phyloP scores from a whole-genome alignment of 2,329 filamentous ascomycete genomes.

The Fusarium marasasianum region DNA sequence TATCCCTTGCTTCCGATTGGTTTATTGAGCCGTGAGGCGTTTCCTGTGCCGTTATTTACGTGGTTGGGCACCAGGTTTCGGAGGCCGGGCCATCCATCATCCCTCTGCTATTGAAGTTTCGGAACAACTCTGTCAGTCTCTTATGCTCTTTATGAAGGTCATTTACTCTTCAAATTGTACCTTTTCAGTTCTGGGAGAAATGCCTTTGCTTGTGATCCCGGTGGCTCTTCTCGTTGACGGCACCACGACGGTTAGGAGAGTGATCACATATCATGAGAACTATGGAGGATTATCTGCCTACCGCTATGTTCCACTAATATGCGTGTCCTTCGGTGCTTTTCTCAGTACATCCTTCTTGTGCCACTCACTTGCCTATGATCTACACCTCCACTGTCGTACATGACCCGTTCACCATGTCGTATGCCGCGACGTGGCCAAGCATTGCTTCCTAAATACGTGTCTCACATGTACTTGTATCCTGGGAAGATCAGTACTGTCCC shows the following conservation, averaged over 20 bases:
- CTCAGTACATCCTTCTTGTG: neutral
- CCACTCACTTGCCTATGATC: neutral
- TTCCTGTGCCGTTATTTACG: neutral
- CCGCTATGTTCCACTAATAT: neutral
- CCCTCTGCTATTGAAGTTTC: too few species aligned
- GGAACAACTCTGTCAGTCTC: too few species aligned
- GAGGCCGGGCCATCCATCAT: neutral
- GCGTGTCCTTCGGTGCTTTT: neutral
- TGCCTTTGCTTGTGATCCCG: too few species aligned
- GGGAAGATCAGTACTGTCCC: neutral
- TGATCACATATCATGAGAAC: fast-evolving
- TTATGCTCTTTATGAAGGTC: too few species aligned
- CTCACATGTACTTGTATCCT: neutral
- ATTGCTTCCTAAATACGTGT: too few species aligned
- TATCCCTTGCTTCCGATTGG: neutral
- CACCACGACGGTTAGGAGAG: neutral
- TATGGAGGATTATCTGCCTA: neutral
- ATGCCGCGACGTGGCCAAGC: too few species aligned
- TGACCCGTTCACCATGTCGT: neutral
- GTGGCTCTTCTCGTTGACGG: neutral
- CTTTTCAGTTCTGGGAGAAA: too few species aligned
- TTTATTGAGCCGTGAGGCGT: neutral
- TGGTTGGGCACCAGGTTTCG: neutral
- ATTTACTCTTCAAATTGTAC: fast-evolving
- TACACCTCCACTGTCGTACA: neutral